Percentiles rank a stretch among this genome's conserved stretches.
Evolutionary conservation across 2,329 filamentous ascomycete genomes (phyloP).

Genomic region (Scytalidium sp.): DNA sequence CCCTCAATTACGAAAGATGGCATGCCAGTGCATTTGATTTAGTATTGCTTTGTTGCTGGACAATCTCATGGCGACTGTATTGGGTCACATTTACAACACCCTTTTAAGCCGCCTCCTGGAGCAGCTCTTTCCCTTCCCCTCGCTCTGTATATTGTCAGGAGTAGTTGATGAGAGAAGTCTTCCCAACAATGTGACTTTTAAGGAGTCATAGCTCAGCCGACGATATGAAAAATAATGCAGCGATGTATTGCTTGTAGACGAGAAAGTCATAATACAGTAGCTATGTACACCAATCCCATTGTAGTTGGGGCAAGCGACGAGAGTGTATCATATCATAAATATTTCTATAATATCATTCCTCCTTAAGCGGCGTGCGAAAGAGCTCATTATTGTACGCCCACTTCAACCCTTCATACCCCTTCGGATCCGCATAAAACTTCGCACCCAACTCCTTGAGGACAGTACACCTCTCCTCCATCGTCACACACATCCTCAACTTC

Average conservation of each 20-base stretch:
- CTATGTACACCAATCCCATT: too few relatives aligned
- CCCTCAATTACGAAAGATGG: slow-evolving; percentile 38
- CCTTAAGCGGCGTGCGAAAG: too few relatives aligned
- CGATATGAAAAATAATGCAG: too few relatives aligned
- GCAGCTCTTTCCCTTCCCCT: slow-evolving; percentile 38
- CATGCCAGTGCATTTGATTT: slow-evolving; percentile 38
- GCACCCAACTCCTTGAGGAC: slow-evolving; percentile 4
- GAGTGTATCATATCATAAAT: too few relatives aligned
- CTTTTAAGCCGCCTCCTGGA: slow-evolving; percentile 33
- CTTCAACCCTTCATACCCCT: slow-evolving; percentile 1
- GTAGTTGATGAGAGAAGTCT: slow-evolving; percentile 43
- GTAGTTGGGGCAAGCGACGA: too few relatives aligned
- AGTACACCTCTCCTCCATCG: slow-evolving; percentile 4
- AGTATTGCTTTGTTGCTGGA: slow-evolving; percentile 20
- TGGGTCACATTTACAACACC: slow-evolving; percentile 36
- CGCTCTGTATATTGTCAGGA: slow-evolving; percentile 40
- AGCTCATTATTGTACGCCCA: too few relatives aligned
- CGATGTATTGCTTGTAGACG: too few relatives aligned
- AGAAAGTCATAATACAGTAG: too few relatives aligned
- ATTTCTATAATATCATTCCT: too few relatives aligned
- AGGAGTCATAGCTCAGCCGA: slow-evolving; percentile 39
- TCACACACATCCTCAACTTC: slow-evolving; percentile 3
- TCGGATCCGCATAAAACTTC: slow-evolving; percentile 1
- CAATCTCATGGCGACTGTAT: slow-evolving; percentile 41
- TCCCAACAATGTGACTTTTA: slow-evolving; percentile 40